Evolutionary conservation across 495 filamentous ascomycete species (phyloP).

Genomic region (Chaetomium tenue): DNA sequence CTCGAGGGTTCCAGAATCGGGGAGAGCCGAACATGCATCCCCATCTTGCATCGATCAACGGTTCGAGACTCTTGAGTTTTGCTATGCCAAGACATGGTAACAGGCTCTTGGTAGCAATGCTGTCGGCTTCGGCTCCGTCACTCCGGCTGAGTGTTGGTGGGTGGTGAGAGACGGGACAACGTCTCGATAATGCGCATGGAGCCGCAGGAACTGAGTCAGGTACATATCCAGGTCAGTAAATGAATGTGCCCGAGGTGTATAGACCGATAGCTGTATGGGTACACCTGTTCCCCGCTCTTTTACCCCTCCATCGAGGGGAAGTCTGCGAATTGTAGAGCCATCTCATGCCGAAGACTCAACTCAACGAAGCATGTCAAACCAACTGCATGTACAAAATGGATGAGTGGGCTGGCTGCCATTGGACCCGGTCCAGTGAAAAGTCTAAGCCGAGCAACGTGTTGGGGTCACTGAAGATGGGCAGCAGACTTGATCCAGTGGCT

Average conservation of each 20-base stretch:
- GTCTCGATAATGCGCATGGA: background rate
- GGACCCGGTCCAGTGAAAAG: constrained; percentile 21
- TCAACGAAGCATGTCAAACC: background rate
- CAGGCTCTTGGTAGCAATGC: background rate
- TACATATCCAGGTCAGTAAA: no score
- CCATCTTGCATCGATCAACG: background rate
- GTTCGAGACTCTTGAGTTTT: background rate
- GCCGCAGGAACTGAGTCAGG: background rate
- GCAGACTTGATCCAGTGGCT: no score
- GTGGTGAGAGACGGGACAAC: background rate
- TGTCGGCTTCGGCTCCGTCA: constrained; percentile 22
- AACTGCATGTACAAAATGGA: background rate
- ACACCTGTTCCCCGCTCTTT: background rate
- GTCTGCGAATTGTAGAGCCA: no score
- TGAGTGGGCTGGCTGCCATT: background rate
- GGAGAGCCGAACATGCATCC: background rate
- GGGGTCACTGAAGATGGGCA: background rate
- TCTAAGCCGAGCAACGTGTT: constrained; percentile 21
- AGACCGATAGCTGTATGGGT: no score
- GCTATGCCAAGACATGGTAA: background rate
- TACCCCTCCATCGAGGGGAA: background rate
- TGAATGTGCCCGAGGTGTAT: no score
- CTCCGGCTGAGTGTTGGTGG: constrained; percentile 14
- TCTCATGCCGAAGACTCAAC: constrained; percentile 1
- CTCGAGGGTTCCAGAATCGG: background rate